Percentiles rank a stretch among this genome's conserved stretches.
Evolutionary conservation across 176 grass and related monocot genomes (phyloP).

Genomic region (Triticum timopheevii): DNA sequence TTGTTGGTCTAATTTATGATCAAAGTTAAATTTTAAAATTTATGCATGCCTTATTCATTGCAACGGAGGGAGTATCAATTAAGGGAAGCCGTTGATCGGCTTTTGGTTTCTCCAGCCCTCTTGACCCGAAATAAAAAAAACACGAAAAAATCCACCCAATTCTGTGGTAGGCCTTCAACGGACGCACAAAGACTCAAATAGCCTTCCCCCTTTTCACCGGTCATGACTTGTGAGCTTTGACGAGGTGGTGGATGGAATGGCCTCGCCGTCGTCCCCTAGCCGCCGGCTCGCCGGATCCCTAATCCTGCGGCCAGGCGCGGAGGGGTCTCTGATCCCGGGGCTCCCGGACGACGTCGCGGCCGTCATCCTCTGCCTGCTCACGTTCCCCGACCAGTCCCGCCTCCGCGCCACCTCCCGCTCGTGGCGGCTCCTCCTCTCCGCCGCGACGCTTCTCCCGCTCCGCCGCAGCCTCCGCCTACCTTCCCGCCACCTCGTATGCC

Average conservation of each 20-base stretch:
- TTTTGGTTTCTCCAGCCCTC: too few relatives aligned
- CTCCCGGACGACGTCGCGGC: conserved; percentile 69
- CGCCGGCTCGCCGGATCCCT: conserved; percentile 35
- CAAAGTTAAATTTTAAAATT: too few relatives aligned
- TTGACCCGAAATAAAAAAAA: too few relatives aligned
- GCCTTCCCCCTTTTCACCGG: neutral
- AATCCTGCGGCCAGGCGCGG: neutral
- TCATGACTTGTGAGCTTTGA: neutral
- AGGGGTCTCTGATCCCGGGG: conserved; percentile 63
- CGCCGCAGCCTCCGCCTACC: conserved; percentile 72
- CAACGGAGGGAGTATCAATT: too few relatives aligned
- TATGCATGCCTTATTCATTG: too few relatives aligned
- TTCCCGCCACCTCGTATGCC: conserved; percentile 55
- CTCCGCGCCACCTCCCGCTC: conserved; percentile 72
- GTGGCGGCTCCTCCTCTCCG: conserved; percentile 64
- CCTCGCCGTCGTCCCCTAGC: conserved; percentile 32
- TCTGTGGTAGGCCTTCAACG: neutral
- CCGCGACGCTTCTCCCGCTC: conserved; percentile 53
- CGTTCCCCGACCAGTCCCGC: conserved; percentile 62
- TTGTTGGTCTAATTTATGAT: too few relatives aligned
- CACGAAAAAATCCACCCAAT: neutral
- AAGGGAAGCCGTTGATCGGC: too few relatives aligned
- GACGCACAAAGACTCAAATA: neutral
- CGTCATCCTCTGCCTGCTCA: conserved; percentile 71
- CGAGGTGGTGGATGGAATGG: conserved; percentile 32